Evolutionary conservation across 139 green algal species (phyloP), one percentile per base, ranked within the genome.

Genomic region (Microglena sp.): DNA sequence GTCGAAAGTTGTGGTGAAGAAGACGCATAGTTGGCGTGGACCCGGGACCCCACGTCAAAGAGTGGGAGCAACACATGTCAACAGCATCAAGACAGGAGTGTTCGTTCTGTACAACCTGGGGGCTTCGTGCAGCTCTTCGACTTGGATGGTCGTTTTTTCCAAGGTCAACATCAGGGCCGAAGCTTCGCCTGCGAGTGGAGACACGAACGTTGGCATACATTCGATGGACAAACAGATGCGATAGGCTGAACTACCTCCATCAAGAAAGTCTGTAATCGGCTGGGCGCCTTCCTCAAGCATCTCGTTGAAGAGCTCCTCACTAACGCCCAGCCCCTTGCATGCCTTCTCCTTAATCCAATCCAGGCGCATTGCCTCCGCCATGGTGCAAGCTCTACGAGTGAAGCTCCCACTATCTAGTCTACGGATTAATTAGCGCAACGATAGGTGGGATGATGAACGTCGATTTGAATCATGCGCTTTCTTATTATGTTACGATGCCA

Each of bases 311-410:
- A 80, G 54, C 22, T 63, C 33, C 2, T 53, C 43, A 8, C 54
- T 29, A 4, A 80, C 33, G 8, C 54, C 45, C 28, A 80, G 45
- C 29, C 64, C 74, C 22, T 68, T 56, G 50, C 56, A 64, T 5
- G 55, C 24, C 60, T 76, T 76, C 18, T 76, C 74, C 60, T 60
- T 57, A 0, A 80, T 21, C 74, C 74, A 80, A 28, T 74, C 66
- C 2, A 78, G 32, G 29, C 72, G 26, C 36, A 50, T 46, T 31
- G 22, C n/a, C 32, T 45, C 57, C 22, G 5, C 31, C 57, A 45
- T 64, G 31, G 45, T 64, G 3, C n/a, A n/a, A n/a, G n/a, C n/a
- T n/a, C n/a, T n/a, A n/a, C n/a, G n/a, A n/a, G n/a, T n/a, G n/a
- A n/a, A n/a, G n/a, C n/a, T n/a, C n/a, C n/a, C n/a, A n/a, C n/a